Evolutionary conservation across 2,329 filamentous ascomycete genomes (phyloP), one percentile per base, ranked within the genome.

Genomic region (Chaetomiaceae sp.): DNA sequence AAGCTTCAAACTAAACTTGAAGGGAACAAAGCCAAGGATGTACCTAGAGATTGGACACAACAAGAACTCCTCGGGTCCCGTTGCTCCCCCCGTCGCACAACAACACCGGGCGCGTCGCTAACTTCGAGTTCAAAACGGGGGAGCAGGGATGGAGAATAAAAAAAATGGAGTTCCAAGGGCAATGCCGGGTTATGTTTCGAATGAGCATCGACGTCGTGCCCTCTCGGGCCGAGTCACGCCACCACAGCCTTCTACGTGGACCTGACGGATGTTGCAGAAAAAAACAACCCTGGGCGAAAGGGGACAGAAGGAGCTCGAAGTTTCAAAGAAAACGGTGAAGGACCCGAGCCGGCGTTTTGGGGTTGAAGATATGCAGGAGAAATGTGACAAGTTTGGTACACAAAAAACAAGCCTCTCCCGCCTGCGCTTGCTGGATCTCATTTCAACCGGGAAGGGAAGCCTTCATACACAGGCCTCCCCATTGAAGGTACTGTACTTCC

Each of bases 391-490:
- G 13, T 41, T 32, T 48, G 32, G 33, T 18, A 47, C 14, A 36
- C 21, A 18, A 30, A 38, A 42, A 47, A 37, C 16, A 36, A 16
- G 45, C 34, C 33, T 29, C 33, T 20, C n/a, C 29, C 27, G 4
- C 37, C 29, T 34, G 37, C 5, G 29, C 18, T 33, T 21, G 47
- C 8, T 6, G 25, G 33, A 45, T 33, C 34, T 38, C 41, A 51
- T 51, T 32, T 23, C 40, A 32, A 27, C 36, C 38, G 48, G 48
- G 21, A 36, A 29, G 38, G 47, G 30, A 34, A 43, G 16, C 14
- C 10, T 50, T 29, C 21, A 36, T 20, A 29, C 30, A 30, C 45
- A 23, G 32, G 40, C 23, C 20, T 40, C 36, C 36, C 27, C 23
- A 21, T 16, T 14, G 9, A 27, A 27, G 5, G 25, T 27, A 27